phyloP scores from a whole-genome alignment of 345 rosid species.

The Brassica juncea region DNA sequence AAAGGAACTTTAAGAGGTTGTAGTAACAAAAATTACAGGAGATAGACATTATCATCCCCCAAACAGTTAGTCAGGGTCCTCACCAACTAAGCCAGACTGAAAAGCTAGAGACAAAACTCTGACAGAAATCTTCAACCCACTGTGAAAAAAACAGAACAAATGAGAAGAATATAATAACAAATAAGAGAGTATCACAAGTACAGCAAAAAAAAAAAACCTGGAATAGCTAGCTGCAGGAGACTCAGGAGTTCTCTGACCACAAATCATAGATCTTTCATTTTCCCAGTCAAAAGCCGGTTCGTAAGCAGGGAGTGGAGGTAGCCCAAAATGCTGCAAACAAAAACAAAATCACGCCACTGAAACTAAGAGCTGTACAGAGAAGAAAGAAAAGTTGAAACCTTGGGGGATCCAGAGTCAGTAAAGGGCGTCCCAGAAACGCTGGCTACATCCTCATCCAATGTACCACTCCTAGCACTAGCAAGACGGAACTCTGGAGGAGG shows the following conservation, averaged over 20 bases:
- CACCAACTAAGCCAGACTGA: constrained; percentile 91
- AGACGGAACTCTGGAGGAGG: constrained; percentile 71
- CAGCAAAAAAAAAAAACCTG: constrained; percentile 49
- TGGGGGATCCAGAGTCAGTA: constrained; percentile 50
- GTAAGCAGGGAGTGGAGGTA: constrained; percentile 92
- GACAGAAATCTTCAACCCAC: constrained; percentile 95
- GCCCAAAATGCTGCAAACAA: constrained; percentile 79
- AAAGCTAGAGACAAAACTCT: constrained; percentile 83
- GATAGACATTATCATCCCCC: neutral
- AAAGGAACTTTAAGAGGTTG: constrained; percentile 29
- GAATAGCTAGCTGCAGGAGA: constrained; percentile 61
- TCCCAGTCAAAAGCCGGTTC: constrained; percentile 99
- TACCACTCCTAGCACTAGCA: constrained; percentile 69
- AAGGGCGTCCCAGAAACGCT: constrained; percentile 82
- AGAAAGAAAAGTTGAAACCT: constrained; percentile 39
- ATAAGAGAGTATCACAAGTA: neutral
- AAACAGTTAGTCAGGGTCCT: constrained; percentile 33
- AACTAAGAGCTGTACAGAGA: neutral
- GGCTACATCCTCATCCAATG: constrained; percentile 68
- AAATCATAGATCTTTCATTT: constrained; percentile 84
- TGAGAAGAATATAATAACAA: neutral
- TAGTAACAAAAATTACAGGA: constrained; percentile 23
- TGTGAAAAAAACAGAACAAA: constrained; percentile 42
- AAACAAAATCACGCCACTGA: neutral
- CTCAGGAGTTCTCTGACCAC: constrained; percentile 93